These are phyloP conservation scores for Camelina neglecta DNA, from an alignment of 345 rosid genomes.

Conservation along the genomic window DNA sequence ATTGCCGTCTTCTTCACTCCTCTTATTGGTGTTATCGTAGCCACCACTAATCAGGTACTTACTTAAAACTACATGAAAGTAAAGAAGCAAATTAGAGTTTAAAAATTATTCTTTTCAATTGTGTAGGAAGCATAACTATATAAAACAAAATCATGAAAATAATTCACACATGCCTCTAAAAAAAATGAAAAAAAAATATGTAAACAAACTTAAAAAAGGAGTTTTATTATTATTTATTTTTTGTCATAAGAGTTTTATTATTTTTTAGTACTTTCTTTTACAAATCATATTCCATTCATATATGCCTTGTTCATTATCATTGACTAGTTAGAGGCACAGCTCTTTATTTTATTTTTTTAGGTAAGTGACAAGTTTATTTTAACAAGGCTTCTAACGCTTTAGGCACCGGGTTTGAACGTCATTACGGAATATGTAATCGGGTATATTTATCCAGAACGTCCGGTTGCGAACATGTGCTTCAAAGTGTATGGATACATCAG, in stretches of 20 bases:
- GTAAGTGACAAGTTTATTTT: not conserved
- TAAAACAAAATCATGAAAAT: not conserved
- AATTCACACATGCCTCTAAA: not conserved
- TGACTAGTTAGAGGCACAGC: not conserved
- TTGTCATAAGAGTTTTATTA: not conserved
- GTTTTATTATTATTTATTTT: no score
- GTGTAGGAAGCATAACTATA: not conserved
- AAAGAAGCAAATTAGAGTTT: not conserved
- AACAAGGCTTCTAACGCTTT: slow-evolving; percentile 12
- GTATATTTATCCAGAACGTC: slow-evolving; percentile 74
- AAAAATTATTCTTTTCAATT: not conserved
- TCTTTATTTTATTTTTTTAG: not conserved
- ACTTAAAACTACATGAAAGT: not conserved
- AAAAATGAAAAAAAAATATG: not conserved
- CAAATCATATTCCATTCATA: not conserved
- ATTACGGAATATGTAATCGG: slow-evolving; percentile 84
- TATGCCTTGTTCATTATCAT: not conserved
- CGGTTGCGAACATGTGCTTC: slow-evolving; percentile 94
- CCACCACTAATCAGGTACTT: slow-evolving; percentile 70
- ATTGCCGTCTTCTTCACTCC: slow-evolving; percentile 80
- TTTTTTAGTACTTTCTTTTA: not conserved
- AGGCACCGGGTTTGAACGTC: slow-evolving; percentile 72
- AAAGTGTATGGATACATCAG: slow-evolving; percentile 90
- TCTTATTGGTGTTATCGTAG: slow-evolving; percentile 69
- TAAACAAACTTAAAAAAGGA: no score